Conservation (phyloP, 768 basidiomycete genomes). For the Rickenella mellea region DNA sequence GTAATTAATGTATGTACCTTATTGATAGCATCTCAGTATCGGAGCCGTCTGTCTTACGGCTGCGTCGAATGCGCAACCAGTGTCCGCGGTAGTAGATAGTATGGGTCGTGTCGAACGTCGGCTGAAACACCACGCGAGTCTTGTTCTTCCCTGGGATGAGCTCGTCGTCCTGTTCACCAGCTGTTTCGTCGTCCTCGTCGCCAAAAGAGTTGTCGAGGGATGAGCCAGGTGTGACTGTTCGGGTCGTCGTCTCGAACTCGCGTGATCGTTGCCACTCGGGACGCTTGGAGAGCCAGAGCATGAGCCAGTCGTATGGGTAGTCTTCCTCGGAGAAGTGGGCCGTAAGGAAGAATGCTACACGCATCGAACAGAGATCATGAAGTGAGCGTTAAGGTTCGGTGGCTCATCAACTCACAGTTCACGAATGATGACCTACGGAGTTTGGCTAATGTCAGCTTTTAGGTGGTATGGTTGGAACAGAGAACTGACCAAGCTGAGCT, state of each 20-base stretch:
- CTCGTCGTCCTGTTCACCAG: conserved; percentile 40
- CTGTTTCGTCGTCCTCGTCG: conserved; percentile 39
- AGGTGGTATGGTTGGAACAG: conserved; percentile 2
- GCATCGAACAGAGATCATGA: conserved; percentile 11
- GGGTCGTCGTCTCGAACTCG: conserved; percentile 83
- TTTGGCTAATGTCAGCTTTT: conserved; percentile 9
- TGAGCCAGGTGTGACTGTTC: conserved; percentile 54
- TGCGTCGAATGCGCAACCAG: conserved; percentile 70
- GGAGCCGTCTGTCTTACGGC: conserved; percentile 58
- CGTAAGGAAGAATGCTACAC: conserved; percentile 73
- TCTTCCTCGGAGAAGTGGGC: conserved; percentile 88
- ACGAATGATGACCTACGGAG: conserved; percentile 67
- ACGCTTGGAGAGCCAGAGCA: conserved; percentile 81
- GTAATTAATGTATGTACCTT: too few species aligned
- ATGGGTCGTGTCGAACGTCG: conserved; percentile 80
- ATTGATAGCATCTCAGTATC: conserved; percentile 70
- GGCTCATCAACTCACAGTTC: conserved; percentile 51
- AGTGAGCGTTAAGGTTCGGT: conserved; percentile 10
- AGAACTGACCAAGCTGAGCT: conserved; percentile 67
- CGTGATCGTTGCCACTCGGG: conserved; percentile 85
- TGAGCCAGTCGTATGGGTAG: conserved; percentile 85
- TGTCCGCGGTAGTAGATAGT: conserved; percentile 82
- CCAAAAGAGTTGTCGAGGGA: conserved; percentile 49
- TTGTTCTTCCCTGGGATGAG: conserved; percentile 49
- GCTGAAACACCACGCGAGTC: conserved; percentile 82